Conservation (phyloP, 148 eudicot genomes). For the Chenopodium album region DNA sequence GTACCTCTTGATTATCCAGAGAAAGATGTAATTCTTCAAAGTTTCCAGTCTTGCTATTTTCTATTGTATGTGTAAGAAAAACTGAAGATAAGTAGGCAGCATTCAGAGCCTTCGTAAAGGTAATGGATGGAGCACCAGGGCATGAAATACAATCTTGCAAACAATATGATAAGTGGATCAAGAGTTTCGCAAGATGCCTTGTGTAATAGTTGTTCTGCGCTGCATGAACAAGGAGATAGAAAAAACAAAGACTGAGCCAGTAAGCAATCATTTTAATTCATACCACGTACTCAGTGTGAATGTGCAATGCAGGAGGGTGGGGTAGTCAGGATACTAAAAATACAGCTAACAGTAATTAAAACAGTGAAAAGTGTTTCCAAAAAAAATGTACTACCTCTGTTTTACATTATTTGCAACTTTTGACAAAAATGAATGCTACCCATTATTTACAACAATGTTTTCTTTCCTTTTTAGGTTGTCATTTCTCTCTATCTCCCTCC, state of each 20-base stretch:
- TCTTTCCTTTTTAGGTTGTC: too few species aligned
- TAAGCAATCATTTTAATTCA: not conserved
- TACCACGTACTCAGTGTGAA: not conserved
- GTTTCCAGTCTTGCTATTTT: slow-evolving; percentile 57
- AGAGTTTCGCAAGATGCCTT: slow-evolving; percentile 84
- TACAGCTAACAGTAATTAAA: not conserved
- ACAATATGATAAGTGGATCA: slow-evolving; percentile 76
- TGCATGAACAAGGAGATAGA: slow-evolving; percentile 34
- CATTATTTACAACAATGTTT: too few species aligned
- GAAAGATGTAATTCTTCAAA: slow-evolving; percentile 64
- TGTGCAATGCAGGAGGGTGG: not conserved
- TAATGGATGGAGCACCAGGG: slow-evolving; percentile 46
- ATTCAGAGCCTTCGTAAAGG: slow-evolving; percentile 71
- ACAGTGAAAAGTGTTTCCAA: not conserved
- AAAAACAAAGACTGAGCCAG: slow-evolving; percentile 9
- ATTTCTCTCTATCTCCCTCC: too few species aligned
- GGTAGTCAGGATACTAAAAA: too few species aligned
- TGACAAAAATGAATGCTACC: too few species aligned
- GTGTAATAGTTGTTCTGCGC: slow-evolving; percentile 73
- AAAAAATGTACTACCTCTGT: not conserved
- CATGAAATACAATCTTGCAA: slow-evolving; percentile 76
- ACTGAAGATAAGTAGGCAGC: slow-evolving; percentile 75
- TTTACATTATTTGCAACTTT: too few species aligned
- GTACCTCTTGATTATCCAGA: slow-evolving; percentile 65
- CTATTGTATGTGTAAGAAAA: slow-evolving; percentile 70